Conservation (phyloP, 495 filamentous ascomycete genomes). For the Aspergillus conjunctus region DNA sequence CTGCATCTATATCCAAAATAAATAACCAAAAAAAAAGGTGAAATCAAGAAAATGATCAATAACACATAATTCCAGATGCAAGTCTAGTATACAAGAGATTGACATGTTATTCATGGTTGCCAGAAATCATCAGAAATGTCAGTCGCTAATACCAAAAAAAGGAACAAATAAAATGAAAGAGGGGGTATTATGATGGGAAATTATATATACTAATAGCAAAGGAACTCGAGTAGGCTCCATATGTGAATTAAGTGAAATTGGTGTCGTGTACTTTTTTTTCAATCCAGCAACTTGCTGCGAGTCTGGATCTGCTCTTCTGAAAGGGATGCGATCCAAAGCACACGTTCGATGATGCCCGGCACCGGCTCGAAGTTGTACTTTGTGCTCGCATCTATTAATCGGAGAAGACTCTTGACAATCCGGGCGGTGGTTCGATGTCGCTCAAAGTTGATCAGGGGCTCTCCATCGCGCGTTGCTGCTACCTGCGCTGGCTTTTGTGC, state of each 20-base stretch:
- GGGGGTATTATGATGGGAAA: conserved; percentile 14
- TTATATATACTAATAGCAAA: conserved; percentile 12
- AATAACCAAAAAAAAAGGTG: not conserved
- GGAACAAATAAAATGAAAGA: conserved; percentile 16
- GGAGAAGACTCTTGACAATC: conserved; percentile 91
- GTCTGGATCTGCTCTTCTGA: conserved; percentile 78
- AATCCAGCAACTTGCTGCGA: conserved; percentile 58
- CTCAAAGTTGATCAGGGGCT: conserved; percentile 92
- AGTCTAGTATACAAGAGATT: conserved; percentile 12
- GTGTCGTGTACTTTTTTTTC: conserved; percentile 14
- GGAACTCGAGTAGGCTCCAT: not conserved
- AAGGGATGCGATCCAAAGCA: conserved; percentile 92
- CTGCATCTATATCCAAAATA: not conserved
- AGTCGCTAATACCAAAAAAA: conserved; percentile 18
- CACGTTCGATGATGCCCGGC: conserved; percentile 83
- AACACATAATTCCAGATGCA: conserved; percentile 10
- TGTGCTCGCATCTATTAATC: conserved; percentile 88
- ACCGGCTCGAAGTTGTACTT: conserved; percentile 85
- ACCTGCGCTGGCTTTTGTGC: conserved; percentile 78
- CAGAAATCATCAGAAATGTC: conserved; percentile 8
- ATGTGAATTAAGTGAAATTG: not conserved
- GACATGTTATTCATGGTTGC: not conserved
- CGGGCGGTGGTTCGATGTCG: conserved; percentile 84
- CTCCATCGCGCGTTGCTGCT: conserved; percentile 53
- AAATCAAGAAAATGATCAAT: not conserved